A percentile compares a stretch with the other conserved stretches of the same genome.
Evolutionary conservation across 108 stramenopile genomes (phyloP).

Genomic region (Nannochloropsis oceanica): DNA sequence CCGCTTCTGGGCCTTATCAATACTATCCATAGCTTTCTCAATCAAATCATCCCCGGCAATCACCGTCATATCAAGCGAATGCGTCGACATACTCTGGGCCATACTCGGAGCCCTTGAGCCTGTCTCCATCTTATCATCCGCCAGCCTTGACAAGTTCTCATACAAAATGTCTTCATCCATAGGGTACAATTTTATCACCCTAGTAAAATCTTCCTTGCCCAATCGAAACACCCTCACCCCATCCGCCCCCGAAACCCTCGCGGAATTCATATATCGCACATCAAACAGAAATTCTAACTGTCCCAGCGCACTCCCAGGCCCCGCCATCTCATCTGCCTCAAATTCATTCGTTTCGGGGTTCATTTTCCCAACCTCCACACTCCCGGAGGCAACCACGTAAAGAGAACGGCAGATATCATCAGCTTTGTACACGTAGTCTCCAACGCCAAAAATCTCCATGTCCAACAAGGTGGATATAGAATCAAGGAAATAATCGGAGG

Average conservation of each 20-base stretch:
- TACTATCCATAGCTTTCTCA: not conserved
- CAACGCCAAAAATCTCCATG: not conserved
- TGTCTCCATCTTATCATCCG: not conserved
- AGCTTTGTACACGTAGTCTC: not conserved
- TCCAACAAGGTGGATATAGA: not conserved
- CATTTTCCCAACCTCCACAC: not conserved
- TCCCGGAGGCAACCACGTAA: not conserved
- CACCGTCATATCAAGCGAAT: not conserved
- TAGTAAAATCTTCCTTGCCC: not conserved
- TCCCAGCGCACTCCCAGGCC: not conserved
- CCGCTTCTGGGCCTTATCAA: not conserved
- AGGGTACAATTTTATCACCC: not conserved
- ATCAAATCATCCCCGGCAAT: not conserved
- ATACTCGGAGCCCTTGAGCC: not conserved
- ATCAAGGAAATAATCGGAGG: not conserved
- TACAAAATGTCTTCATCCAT: not conserved
- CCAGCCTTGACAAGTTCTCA: not conserved
- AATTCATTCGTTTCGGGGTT: not conserved
- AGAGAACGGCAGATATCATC: not conserved
- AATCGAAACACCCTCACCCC: not conserved
- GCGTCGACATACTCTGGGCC: not conserved
- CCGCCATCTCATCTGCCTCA: not conserved
- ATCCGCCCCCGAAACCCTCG: not conserved
- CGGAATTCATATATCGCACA: not conserved
- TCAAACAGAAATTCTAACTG: not conserved